phyloP scores from a whole-genome alignment of 2,329 filamentous ascomycete species.

The Berkeleyomyces basicola region DNA sequence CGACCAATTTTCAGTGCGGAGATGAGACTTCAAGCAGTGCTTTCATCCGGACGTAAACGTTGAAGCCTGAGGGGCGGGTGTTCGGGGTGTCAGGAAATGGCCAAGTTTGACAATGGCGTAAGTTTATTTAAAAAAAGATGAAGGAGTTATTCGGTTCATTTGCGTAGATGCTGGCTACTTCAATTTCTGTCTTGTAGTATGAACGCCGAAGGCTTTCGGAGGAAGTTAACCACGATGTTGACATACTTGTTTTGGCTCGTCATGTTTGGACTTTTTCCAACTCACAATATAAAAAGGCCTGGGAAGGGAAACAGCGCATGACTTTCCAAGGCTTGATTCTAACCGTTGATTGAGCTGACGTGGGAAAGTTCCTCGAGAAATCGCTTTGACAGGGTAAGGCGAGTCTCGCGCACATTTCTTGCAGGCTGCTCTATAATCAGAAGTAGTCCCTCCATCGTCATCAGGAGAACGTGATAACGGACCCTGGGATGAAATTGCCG shows the following conservation, averaged over 20 bases:
- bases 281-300: constrained; percentile 35
- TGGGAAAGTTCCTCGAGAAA: constrained; percentile 30
- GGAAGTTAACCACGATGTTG: constrained; percentile 37
- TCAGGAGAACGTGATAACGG: constrained; percentile 53
- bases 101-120: constrained; percentile 28
- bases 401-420: constrained; percentile 48
- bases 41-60: constrained; percentile 47
- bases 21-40: constrained; percentile 48
- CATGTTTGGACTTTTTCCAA: constrained; percentile 57
- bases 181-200: constrained; percentile 25
- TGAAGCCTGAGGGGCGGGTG: constrained; percentile 29
- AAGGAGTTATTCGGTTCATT: too few species aligned
- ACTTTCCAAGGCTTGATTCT: constrained; percentile 24
- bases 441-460: constrained; percentile 43
- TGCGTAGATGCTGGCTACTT: not conserved
- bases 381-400: constrained; percentile 37
- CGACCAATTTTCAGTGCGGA: constrained; percentile 46
- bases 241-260: constrained; percentile 54
- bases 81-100: constrained; percentile 43
- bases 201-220: constrained; percentile 48
- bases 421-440: constrained; percentile 40
- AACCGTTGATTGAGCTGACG: not conserved
- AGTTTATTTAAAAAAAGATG: constrained; percentile 18
- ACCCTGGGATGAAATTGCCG: constrained; percentile 39
- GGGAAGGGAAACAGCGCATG: constrained; percentile 27